Evolutionary conservation across 805 yeast species (phyloP).

Genomic region (Wickerhamiella australiensis): DNA sequence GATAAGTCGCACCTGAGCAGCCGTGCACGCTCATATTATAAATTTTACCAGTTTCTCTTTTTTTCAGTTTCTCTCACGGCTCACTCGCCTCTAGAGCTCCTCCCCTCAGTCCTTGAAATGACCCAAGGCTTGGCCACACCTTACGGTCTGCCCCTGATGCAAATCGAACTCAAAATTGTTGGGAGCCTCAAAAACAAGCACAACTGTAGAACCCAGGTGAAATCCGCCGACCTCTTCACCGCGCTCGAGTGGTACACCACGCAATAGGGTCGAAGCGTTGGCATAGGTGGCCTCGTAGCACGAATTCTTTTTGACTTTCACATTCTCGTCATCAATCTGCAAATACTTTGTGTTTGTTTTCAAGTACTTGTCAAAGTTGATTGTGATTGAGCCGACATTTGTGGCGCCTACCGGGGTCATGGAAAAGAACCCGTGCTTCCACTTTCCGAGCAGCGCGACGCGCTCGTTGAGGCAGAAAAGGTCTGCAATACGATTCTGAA

Average conservation of each 20-base stretch:
- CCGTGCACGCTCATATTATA: too few relatives aligned
- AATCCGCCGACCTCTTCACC: conserved; percentile 98
- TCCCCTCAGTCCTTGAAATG: neutral
- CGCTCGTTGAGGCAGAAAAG: conserved; percentile 87
- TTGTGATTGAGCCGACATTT: conserved; percentile 87
- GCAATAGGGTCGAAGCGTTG: conserved; percentile 58
- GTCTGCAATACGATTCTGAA: conserved; percentile 76
- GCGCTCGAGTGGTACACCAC: conserved; percentile 78
- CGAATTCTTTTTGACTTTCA: conserved; percentile 52
- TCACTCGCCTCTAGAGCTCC: neutral
- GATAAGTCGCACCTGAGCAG: too few relatives aligned
- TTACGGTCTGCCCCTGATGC: conserved; percentile 60
- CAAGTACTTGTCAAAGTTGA: conserved; percentile 83
- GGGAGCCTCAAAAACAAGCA: conserved; percentile 93
- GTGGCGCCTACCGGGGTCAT: conserved; percentile 99
- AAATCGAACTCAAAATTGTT: conserved; percentile 57
- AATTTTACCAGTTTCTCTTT: too few relatives aligned
- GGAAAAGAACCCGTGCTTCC: conserved; percentile 94
- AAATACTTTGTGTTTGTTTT: conserved; percentile 53
- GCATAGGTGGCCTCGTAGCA: conserved; percentile 91
- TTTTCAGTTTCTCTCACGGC: too few relatives aligned
- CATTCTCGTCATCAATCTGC: conserved; percentile 18
- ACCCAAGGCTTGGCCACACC: conserved; percentile 77
- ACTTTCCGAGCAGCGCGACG: conserved; percentile 85
- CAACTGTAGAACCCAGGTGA: conserved; percentile 93